Percentiles rank a stretch among this genome's conserved stretches.
Evolutionary conservation across 768 basidiomycete genomes (phyloP).

Genomic region (Strobilomyces confusus): DNA sequence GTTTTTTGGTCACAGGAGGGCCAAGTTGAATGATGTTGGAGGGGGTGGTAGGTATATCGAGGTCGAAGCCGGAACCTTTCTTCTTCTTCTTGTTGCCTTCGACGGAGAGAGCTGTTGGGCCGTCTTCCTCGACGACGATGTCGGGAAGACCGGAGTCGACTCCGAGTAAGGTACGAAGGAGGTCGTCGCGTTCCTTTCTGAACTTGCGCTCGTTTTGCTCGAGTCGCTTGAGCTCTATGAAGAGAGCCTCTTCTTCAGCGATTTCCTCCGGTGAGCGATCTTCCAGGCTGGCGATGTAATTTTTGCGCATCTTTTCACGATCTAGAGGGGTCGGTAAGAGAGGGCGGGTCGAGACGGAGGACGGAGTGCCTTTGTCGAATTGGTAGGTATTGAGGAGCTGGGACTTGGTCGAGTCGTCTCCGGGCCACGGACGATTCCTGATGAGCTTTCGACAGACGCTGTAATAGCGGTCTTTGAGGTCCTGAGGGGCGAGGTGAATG

Average conservation of each 20-base stretch:
- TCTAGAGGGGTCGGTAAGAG: conserved; percentile 41
- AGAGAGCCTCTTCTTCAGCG: conserved; percentile 92
- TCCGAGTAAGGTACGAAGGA: conserved; percentile 78
- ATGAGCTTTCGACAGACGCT: conserved; percentile 86
- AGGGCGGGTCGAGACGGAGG: too few species aligned
- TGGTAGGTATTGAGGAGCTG: conserved; percentile 65
- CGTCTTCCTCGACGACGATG: conserved; percentile 61
- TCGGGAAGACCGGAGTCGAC: conserved; percentile 84
- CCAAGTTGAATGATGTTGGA: conserved; percentile 36
- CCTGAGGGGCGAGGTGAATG: conserved; percentile 35
- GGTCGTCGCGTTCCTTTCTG: conserved; percentile 83
- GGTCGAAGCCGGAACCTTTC: conserved; percentile 26
- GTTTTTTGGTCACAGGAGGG: conserved; percentile 34
- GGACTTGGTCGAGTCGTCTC: conserved; percentile 70
- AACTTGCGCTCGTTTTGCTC: conserved; percentile 90
- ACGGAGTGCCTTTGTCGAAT: conserved; percentile 77
- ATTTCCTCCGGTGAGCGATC: conserved; percentile 85
- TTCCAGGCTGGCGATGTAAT: conserved; percentile 84
- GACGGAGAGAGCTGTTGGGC: conserved; percentile 40
- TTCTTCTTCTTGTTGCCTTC: conserved; percentile 59
- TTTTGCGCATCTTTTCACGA: conserved; percentile 83
- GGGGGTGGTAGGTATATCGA: conserved; percentile 33
- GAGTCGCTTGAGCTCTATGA: conserved; percentile 89
- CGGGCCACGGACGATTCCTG: conserved; percentile 77
- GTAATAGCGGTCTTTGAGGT: conserved; percentile 93